Evolutionary conservation across 2,329 filamentous ascomycete genomes (phyloP).

Genomic region (Hymenoscyphus albidus): DNA sequence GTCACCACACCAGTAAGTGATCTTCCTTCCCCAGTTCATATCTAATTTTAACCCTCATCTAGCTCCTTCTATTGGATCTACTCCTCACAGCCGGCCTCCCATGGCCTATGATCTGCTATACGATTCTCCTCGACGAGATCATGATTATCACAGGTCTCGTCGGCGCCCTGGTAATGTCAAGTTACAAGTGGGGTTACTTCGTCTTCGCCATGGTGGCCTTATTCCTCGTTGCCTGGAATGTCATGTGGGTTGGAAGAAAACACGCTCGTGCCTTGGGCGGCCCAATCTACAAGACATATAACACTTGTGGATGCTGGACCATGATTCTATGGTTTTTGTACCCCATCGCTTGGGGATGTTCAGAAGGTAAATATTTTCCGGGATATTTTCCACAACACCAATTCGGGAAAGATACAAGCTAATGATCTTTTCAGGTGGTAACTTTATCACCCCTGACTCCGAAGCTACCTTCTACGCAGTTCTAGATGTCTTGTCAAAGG

Average conservation of each 20-base stretch:
- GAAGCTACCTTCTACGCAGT: slow-evolving; percentile 66
- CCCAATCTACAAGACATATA: slow-evolving; percentile 50
- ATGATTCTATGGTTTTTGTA: slow-evolving; percentile 61
- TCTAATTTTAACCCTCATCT: not conserved
- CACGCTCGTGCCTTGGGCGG: slow-evolving; percentile 53
- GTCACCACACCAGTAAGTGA: slow-evolving; percentile 53
- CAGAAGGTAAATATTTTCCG: slow-evolving; percentile 44
- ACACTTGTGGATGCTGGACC: slow-evolving; percentile 55
- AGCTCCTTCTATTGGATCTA: slow-evolving; percentile 56
- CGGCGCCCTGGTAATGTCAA: slow-evolving; percentile 57
- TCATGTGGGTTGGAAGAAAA: slow-evolving; percentile 52
- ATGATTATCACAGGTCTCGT: slow-evolving; percentile 67
- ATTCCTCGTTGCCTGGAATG: slow-evolving; percentile 57
- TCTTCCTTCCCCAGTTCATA: not conserved
- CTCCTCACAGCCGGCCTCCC: slow-evolving; percentile 62
- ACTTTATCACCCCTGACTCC: slow-evolving; percentile 61
- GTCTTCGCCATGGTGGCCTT: slow-evolving; percentile 52
- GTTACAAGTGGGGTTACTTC: slow-evolving; percentile 68
- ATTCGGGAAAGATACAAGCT: not conserved
- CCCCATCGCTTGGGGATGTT: slow-evolving; percentile 60
- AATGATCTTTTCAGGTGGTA: slow-evolving; percentile 39
- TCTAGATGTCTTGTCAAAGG: slow-evolving; percentile 62
- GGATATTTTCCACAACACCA: too few species aligned
- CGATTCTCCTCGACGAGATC: slow-evolving; percentile 58
- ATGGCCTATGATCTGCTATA: slow-evolving; percentile 59